Evolutionary conservation across 345 rosid species (phyloP), one percentile per base, ranked within the genome.

Genomic region (Reutealis trisperma): DNA sequence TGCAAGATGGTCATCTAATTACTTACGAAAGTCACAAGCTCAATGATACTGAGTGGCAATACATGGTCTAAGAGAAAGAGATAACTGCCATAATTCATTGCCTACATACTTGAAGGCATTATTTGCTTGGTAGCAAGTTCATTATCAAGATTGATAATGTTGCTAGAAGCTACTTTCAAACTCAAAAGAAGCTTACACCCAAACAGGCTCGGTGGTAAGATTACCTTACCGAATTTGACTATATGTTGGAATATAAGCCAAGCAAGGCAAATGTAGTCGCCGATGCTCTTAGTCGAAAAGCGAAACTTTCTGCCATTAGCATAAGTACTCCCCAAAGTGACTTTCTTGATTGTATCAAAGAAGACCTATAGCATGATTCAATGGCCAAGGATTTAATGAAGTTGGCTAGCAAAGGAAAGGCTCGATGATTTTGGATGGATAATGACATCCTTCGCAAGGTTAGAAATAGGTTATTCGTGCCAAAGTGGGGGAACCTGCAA

Each of bases 141-240:
- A 1, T 52, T 0, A 45, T 69, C 1, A 22, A 9, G 18, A 52
- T 0, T 0, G 63, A 71, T 19, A 52, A 27, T 27, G 22, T 71
- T 1, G 45, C 44, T 6, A 52, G 6, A 8, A 71, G 22, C 24
- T 55, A 55, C 45, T 71, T 71, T 21, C 45, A 4, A 0, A 55
- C 63, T 2, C 25, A 55, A 16, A 54, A 55, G 44, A 71, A 52
- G 24, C 13, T 52, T 8, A 25, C 44, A 1, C 49, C 51, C 0
- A 72, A 37, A 13, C 37, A 70, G 7, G 41, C 59, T 2, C 2
- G 62, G 0, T 49, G 61, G 73, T 34, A 70, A 14, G 41, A 16
- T 3, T 71, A 6, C 24, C 52, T 71, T 13, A 63, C n/a, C 27
- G 30, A 72, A 12, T 72, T 79, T 27, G 24, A 67, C 45, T 73